Base-by-base conservation (phyloP, 768 basidiomycete species). In the Cystofilobasidium bisporidii region DNA sequence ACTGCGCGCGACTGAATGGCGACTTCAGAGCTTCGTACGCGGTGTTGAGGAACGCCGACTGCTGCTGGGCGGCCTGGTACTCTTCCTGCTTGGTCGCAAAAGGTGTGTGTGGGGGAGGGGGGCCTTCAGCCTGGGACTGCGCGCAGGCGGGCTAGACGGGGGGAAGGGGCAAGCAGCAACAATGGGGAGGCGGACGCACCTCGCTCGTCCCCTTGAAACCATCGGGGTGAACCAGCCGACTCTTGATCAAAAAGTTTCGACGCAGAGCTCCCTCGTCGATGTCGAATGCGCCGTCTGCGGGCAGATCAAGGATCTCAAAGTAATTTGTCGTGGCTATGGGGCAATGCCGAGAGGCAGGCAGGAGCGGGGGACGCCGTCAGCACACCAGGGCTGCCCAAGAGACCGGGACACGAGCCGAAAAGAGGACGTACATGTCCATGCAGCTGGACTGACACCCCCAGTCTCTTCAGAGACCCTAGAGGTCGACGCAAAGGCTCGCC, bases 181-280 rank as follows among this genome's bases (percentile, higher is more conserved):
- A n/a, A n/a, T n/a, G n/a, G n/a, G n/a, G n/a, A n/a, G n/a, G n/a
- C n/a, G n/a, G 28, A n/a, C 60, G 43, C 60, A 69, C 67, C 61
- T 69, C 67, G 36, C 84, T 84, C 73, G 83, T 81, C 36, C 84
- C 82, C 40, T 85, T 82, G 87, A 88, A 94, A 17, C 85, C 81
- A 75, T 97, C 92, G 0, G 92, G 92, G 79, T 97, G 92, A 61
- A 89, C 85, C 26, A 83, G 78, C 26, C 84, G 81, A 74, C 94
- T 92, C 3, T 87, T 83, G 56, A 82, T 78, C 40, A 87, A 79
- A 75, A 90, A 93, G 33, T 82, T 81, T 41, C 79, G 78, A 75
- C 84, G 86, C 67, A 96, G 78, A 24, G 81, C 78, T 1, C 77
- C 72, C 20, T 81, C 72, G 74, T 91, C 85, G 50, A 97, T 77